Evolutionary conservation across 78 protist species (phyloP).

Genomic region (Creolimax fragrantissima): DNA sequence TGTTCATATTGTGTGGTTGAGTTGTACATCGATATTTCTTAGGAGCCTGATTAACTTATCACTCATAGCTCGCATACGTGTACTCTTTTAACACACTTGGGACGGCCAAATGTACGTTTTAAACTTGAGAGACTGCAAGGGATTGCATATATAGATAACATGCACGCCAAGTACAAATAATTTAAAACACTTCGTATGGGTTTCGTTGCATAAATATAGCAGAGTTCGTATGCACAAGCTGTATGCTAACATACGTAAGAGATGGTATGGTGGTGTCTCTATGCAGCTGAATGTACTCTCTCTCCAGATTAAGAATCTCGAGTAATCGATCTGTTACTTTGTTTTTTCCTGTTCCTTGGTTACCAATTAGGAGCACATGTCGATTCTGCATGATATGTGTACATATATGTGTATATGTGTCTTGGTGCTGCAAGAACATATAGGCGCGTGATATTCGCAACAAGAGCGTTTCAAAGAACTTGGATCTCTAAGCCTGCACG

Average conservation of each 20-base stretch:
- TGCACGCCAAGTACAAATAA: too few species aligned
- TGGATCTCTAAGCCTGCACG: too few species aligned
- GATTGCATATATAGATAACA: too few species aligned
- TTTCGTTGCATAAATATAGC: too few species aligned
- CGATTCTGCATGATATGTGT: not conserved
- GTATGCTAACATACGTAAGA: slow-evolving; percentile 40
- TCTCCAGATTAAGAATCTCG: not conserved
- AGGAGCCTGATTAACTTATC: too few species aligned
- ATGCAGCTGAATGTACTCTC: slow-evolving; percentile 76
- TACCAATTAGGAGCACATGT: slow-evolving; percentile 45
- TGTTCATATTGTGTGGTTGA: slow-evolving; percentile 44
- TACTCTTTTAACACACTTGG: too few species aligned
- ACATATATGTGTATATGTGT: too few species aligned
- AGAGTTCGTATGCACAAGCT: too few species aligned
- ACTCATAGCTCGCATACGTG: too few species aligned
- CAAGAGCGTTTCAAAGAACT: not conserved
- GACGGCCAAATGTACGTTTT: too few species aligned
- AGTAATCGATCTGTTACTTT: slow-evolving; percentile 44
- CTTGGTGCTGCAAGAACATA: not conserved
- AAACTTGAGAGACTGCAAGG: too few species aligned
- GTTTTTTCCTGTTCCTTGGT: slow-evolving; percentile 68
- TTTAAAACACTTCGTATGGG: too few species aligned
- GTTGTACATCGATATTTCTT: slow-evolving; percentile 61
- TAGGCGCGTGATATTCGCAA: not conserved
- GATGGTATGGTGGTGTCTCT: slow-evolving; percentile 69